A percentile compares a stretch with the other conserved stretches of the same genome.
Conservation (phyloP, 2,329 filamentous ascomycete species). For the Remersonia thermophila region DNA sequence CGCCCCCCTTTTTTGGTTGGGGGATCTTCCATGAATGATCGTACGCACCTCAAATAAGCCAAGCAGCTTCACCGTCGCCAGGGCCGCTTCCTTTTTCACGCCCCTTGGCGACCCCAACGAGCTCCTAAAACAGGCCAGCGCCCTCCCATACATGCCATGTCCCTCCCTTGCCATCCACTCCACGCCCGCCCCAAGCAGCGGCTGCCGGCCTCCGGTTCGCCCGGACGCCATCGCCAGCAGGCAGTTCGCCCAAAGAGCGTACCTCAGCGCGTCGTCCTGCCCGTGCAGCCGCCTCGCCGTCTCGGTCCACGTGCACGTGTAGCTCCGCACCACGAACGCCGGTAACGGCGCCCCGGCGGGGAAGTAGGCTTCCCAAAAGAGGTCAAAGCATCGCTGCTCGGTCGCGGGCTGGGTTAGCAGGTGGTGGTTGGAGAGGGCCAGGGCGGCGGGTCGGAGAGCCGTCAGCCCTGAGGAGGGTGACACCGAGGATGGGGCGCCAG, state of each 20-base stretch:
- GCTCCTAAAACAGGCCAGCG: constrained; percentile 4
- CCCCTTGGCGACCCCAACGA: constrained; percentile 1
- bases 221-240: constrained; percentile 1
- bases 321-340: constrained; percentile 1
- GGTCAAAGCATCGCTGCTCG: constrained; percentile 8
- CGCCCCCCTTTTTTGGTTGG: background rate
- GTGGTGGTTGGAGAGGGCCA: background rate
- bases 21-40: too few relatives aligned
- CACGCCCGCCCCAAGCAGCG: background rate
- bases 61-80: constrained; percentile 11
- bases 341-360: constrained; percentile 8
- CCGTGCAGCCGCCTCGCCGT: constrained; percentile 4
- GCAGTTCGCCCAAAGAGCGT: constrained; percentile 11
- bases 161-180: constrained; percentile 8
- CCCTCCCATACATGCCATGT: constrained; percentile 4
- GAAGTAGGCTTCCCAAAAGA: constrained; percentile 13
- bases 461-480: too few relatives aligned
- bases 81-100: background rate
- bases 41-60: constrained; percentile 12
- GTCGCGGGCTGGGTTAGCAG: constrained; percentile 3
- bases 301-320: constrained; percentile 10
- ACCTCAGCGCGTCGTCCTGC: constrained; percentile 5
- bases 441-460: too few relatives aligned
- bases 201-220: too few relatives aligned
- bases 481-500: too few relatives aligned